Conservation (phyloP, 257 asterid species). For the Lantana camara region DNA sequence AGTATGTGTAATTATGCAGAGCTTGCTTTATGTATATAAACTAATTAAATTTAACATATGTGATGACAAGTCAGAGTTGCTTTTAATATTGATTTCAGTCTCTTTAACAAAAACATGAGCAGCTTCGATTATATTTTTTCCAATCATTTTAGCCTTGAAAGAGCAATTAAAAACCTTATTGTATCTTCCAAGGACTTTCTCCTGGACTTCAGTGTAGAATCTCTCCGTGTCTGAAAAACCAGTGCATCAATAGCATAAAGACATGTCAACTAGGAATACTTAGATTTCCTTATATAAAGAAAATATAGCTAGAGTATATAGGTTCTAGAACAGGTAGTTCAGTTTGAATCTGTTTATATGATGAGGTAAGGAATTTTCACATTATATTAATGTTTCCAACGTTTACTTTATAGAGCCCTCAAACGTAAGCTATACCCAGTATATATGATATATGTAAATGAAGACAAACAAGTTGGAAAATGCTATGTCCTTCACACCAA, state of each 20-base stretch:
- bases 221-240: slow-evolving; percentile 88
- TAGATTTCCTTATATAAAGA: not conserved
- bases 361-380: too few relatives aligned
- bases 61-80: not conserved
- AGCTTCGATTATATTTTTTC: slow-evolving; percentile 95
- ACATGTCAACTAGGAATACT: not conserved
- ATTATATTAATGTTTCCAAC: too few relatives aligned
- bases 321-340: not conserved
- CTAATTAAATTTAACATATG: not conserved
- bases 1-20: too few relatives aligned
- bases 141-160: slow-evolving; percentile 97
- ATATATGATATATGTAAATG: too few relatives aligned
- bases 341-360: not conserved
- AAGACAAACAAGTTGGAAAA: too few relatives aligned
- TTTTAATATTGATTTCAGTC: slow-evolving; percentile 69
- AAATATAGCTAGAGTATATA: too few relatives aligned
- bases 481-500: too few relatives aligned
- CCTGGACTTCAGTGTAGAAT: slow-evolving; percentile 94
- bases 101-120: slow-evolving; percentile 91
- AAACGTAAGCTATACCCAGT: too few relatives aligned
- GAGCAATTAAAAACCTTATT: slow-evolving; percentile 94
- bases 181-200: slow-evolving; percentile 78
- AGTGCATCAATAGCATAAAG: slow-evolving; percentile 11
- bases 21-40: too few relatives aligned
- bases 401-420: too few relatives aligned